Evolutionary conservation across 129 eudicot species (phyloP).

Genomic region (Apium graveolens): DNA sequence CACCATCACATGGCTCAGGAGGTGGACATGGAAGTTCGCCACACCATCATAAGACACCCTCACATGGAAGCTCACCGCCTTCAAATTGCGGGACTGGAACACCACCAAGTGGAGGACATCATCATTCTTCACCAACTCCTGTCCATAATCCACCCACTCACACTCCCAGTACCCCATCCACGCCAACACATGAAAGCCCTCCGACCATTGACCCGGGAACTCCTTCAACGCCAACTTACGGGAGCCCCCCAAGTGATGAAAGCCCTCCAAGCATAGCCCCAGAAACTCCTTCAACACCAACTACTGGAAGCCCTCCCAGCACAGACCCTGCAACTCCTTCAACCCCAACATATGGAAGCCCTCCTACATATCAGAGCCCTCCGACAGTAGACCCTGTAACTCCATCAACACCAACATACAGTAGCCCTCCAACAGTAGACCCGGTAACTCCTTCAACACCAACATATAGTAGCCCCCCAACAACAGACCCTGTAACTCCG

Average conservation of each 20-base stretch:
- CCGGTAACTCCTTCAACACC: neutral
- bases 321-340: neutral
- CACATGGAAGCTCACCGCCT: conserved; percentile 35
- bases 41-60: conserved; percentile 20
- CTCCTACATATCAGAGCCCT: no score
- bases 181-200: conserved; percentile 29
- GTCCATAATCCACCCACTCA: conserved; percentile 31
- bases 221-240: conserved; percentile 24
- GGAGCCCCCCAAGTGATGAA: conserved; percentile 15
- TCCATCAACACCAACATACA: neutral
- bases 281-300: conserved; percentile 4
- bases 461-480: neutral
- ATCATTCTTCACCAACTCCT: conserved; percentile 7
- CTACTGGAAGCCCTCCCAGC: no score
- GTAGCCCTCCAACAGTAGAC: neutral
- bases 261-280: neutral
- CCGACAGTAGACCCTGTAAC: no score
- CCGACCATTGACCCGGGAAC: neutral
- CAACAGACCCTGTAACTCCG: neutral
- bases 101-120: conserved; percentile 40
- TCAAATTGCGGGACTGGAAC: conserved; percentile 52
- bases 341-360: neutral
- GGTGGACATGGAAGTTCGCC: conserved; percentile 17
- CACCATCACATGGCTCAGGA: conserved; percentile 22
- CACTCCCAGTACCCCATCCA: neutral